Evolutionary conservation across 495 filamentous ascomycete species (phyloP).

Genomic region (Xylaria sp.): DNA sequence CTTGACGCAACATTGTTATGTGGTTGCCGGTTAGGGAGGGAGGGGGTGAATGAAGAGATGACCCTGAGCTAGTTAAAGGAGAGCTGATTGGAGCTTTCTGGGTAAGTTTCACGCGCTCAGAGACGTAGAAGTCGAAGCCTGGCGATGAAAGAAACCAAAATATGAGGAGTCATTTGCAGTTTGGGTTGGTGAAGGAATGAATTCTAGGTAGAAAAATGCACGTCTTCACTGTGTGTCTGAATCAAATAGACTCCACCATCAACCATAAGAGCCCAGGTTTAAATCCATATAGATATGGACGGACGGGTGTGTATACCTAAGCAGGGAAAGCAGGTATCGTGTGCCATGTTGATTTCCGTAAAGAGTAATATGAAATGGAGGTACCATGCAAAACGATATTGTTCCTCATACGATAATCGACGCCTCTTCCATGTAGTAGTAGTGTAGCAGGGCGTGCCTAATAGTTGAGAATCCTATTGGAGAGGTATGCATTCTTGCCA

Average conservation of each 20-base stretch:
- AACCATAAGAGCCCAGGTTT: neutral
- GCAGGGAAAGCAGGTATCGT: neutral
- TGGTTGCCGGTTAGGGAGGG: neutral
- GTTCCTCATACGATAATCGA: neutral
- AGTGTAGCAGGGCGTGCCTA: neutral
- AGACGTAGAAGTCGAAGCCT: neutral
- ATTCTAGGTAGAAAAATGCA: neutral
- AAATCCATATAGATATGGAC: neutral
- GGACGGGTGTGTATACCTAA: conserved; percentile 17
- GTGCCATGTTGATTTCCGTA: conserved; percentile 5
- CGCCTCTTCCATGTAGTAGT: conserved; percentile 5
- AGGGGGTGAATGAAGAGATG: conserved; percentile 2
- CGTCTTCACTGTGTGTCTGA: neutral
- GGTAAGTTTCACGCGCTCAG: neutral
- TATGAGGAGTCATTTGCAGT: neutral
- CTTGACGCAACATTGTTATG: conserved; percentile 22
- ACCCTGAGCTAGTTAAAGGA: neutral
- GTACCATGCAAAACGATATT: conserved; percentile 17
- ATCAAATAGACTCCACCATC: conserved; percentile 2
- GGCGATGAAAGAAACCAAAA: neutral
- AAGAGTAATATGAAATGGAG: conserved; percentile 7
- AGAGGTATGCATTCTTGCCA: conserved; percentile 5
- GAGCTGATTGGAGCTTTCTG: neutral
- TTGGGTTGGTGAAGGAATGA: neutral
- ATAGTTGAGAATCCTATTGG: conserved; percentile 6